Percentiles rank a stretch among this genome's conserved stretches.
Conservation (phyloP, 306 rosid genomes). For the Dalbergia cochinchinensis region DNA sequence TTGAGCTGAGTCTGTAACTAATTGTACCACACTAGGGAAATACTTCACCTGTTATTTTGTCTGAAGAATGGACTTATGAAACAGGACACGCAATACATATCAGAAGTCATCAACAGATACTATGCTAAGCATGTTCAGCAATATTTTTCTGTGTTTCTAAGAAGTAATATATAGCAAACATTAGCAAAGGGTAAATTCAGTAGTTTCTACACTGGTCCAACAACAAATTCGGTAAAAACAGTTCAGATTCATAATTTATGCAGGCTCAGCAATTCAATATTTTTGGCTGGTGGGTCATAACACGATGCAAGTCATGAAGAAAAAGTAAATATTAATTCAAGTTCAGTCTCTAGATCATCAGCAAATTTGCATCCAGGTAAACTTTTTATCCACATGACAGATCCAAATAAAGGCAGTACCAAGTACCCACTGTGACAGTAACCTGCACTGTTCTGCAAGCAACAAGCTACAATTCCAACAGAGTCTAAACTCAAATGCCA, state of each 20-base stretch:
- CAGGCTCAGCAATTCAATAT: conserved; percentile 21
- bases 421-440: not conserved
- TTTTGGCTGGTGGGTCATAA: conserved; percentile 4
- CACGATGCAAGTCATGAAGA: conserved; percentile 13
- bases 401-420: conserved; percentile 13
- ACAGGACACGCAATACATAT: not conserved
- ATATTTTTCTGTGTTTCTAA: conserved; percentile 23
- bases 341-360: conserved; percentile 24
- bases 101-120: not conserved
- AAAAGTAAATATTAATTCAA: conserved; percentile 19
- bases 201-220: not conserved
- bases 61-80: not conserved
- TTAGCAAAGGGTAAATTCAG: conserved; percentile 5
- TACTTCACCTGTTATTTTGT: not conserved
- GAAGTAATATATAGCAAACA: conserved; percentile 7
- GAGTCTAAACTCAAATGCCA: not conserved
- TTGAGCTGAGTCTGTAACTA: not conserved
- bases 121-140: not conserved
- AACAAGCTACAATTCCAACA: conserved; percentile 21
- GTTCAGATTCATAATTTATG: conserved; percentile 25
- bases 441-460: conserved; percentile 18
- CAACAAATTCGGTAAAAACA: not conserved
- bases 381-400: conserved; percentile 16
- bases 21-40: not conserved
- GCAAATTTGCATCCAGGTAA: conserved; percentile 23